Conservation (phyloP, 371 early-diverging fungal species). For the Entomophthora muscae region DNA sequence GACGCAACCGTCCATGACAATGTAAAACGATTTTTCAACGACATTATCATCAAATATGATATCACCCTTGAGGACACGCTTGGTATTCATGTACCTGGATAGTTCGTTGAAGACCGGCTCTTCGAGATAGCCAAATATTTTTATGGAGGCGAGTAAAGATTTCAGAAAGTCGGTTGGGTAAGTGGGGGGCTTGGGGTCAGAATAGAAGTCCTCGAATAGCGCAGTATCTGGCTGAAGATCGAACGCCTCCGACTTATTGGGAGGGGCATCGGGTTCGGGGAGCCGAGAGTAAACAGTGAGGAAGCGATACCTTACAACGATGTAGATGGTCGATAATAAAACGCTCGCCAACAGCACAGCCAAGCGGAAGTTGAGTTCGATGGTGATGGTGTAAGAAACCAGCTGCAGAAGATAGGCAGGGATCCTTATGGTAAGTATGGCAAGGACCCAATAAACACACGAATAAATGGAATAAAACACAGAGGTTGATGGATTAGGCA, state of each 20-base stretch:
- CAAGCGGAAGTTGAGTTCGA: slow-evolving; percentile 39
- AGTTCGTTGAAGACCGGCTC: slow-evolving; percentile 91
- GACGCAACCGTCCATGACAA: slow-evolving; percentile 87
- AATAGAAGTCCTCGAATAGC: slow-evolving; percentile 21
- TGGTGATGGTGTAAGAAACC: slow-evolving; percentile 45
- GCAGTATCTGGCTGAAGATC: slow-evolving; percentile 65
- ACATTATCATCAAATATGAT: slow-evolving; percentile 52
- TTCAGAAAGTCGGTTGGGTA: slow-evolving; percentile 73
- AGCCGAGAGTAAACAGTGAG: slow-evolving; percentile 66
- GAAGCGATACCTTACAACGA: slow-evolving; percentile 47
- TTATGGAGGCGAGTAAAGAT: slow-evolving; percentile 71
- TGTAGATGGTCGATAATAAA: slow-evolving; percentile 21
- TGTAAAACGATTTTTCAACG: slow-evolving; percentile 56
- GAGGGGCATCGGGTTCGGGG: slow-evolving; percentile 24
- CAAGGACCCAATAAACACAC: not conserved
- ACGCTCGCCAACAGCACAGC: slow-evolving; percentile 6
- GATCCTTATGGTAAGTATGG: slow-evolving; percentile 33
- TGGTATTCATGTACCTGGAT: slow-evolving; percentile 68
- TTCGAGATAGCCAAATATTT: slow-evolving; percentile 94
- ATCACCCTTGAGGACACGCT: slow-evolving; percentile 69
- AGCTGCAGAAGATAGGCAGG: slow-evolving; percentile 34
- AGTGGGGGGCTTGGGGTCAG: slow-evolving; percentile 14
- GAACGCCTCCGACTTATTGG: slow-evolving; percentile 19
- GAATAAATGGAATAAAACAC: not conserved
- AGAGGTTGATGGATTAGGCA: too few relatives aligned